Base-by-base conservation (phyloP, 1,284 basidiomycete genomes). In the Takashimella tepidaria region DNA sequence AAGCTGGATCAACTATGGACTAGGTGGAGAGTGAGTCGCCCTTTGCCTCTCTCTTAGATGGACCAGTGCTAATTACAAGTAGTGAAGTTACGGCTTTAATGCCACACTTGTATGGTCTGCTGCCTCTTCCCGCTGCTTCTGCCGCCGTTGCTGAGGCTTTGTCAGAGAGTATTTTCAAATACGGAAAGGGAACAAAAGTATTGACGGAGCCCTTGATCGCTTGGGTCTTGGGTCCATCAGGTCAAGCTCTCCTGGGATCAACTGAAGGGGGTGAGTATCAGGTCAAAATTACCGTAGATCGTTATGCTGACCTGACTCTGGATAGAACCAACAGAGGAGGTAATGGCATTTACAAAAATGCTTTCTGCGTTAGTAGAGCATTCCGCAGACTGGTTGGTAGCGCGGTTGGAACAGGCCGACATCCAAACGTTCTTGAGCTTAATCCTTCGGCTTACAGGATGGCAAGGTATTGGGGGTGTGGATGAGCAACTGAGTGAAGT, bases 401-500 rank as follows among this genome's bases (percentile, higher is more conserved):
- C 79, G 4, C 81, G 87, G 58, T 80, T 92, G 77, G 59, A 79
- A 73, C 16, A 82, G 80, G 47, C 79, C 81, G 45, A 82, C 37
- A 72, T 85, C 0, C 89, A 91, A 64, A 80, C 78, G 1, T 89
- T 87, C 66, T 76, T 95, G 4, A 79, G 81, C 2, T 74, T 87
- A 5, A 70, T 91, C 23, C 74, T 93, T n/a, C 80, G 83, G 6
- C 86, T 88, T 59, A 89, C 88, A 0, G 84, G 83, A 1, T 80
- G 89, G 26, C 82, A 84, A 0, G 89, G 88, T 1, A 83, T 82
- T 59, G 88, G 85, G 62, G 86, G 87, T 1, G 80, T 83, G 0
- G 89, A 92, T 50, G 90, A 92, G 67, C 85, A 88, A 50, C 84
- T 88, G 65, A 89, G 87, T 64, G 89, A 92, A 60, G 74, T 77